Evolutionary conservation across 768 basidiomycete genomes (phyloP), one percentile per base, ranked within the genome.

Genomic region (Mycena metata): DNA sequence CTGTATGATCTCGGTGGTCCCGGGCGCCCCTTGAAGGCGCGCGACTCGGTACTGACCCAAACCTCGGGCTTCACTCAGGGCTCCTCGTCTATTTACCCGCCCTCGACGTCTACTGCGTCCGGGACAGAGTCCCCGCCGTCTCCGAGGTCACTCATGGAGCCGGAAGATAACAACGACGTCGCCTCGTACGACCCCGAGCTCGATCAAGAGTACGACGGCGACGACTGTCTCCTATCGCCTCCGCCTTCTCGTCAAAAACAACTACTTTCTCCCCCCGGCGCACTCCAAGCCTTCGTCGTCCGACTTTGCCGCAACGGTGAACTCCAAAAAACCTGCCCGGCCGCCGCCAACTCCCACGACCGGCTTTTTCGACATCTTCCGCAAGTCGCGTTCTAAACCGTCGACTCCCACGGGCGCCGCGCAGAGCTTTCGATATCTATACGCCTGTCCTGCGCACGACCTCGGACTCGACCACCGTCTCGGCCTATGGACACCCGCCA

Each of bases 211-310:
- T 88, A 85, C 70, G 85, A 88, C 72, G 84, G 86, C 23, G 94
- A 96, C 78, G 94, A 96, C 74, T n/a, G 93, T 95, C 45, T 89
- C 93, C 21, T 93, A 94, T 80, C 91, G 94, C 24, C 87, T 96
- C 21, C 91, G 90, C 45, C 85, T 96, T 60, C 87, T 96, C 45
- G 91, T 96, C 60, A 92, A 91, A 77, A 96, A 96, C 79, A 95
- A 85, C 75, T 96, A 96, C 76, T 96, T 93, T 75, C 88, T 96
- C 42, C 94, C 94, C 5, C 95, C 94, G 12, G 94, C 94, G 0
- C 94, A 96, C 74, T 85, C 89, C 46, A 96, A 96, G 75, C 94
- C 94, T 2, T 88, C 87, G 12, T 86, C 89, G 3, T 83, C 90
- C 30, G 88, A 91, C 58, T 87, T 94, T 66, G 85, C 87, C 19